phyloP scores from a whole-genome alignment of 352 stramenopile species.

The Thraustochytrium sp. region DNA sequence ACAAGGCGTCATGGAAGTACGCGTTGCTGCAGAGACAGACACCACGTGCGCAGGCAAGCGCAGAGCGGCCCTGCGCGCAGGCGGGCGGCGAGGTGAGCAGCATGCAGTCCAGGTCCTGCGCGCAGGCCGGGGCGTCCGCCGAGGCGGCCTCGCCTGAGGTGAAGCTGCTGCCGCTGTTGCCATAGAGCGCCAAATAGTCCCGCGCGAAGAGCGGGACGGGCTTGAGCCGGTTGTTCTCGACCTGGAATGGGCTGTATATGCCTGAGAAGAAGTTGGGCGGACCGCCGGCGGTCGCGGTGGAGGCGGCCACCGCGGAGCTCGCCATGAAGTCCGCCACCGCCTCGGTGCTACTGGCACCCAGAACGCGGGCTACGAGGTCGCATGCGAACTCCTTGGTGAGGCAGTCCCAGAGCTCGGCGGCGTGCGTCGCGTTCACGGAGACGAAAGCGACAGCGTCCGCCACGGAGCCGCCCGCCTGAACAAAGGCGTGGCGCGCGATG shows the following conservation, averaged over 20 bases:
- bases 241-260: neutral
- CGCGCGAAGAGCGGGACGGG: neutral
- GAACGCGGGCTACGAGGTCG: neutral
- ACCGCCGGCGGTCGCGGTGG: neutral
- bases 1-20: constrained; percentile 25
- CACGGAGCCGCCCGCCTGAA: neutral
- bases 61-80: neutral
- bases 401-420: constrained; percentile 24
- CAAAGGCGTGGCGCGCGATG: constrained; percentile 18
- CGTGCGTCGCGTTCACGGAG: neutral
- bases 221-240: constrained; percentile 16
- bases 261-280: neutral
- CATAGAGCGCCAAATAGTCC: neutral
- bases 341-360: neutral
- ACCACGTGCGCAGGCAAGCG: neutral
- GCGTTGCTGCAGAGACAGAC: neutral
- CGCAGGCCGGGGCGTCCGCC: neutral
- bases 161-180: neutral
- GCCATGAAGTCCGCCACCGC: neutral
- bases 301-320: neutral
- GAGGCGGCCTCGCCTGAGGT: neutral
- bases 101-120: constrained; percentile 1
- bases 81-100: neutral
- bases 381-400: constrained; percentile 19
- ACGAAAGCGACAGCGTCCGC: neutral